A percentile compares a stretch with the other conserved stretches of the same genome.
Evolutionary conservation across 2,329 filamentous ascomycete species (phyloP).

Genomic region (Neopestalotiopsis sp.): DNA sequence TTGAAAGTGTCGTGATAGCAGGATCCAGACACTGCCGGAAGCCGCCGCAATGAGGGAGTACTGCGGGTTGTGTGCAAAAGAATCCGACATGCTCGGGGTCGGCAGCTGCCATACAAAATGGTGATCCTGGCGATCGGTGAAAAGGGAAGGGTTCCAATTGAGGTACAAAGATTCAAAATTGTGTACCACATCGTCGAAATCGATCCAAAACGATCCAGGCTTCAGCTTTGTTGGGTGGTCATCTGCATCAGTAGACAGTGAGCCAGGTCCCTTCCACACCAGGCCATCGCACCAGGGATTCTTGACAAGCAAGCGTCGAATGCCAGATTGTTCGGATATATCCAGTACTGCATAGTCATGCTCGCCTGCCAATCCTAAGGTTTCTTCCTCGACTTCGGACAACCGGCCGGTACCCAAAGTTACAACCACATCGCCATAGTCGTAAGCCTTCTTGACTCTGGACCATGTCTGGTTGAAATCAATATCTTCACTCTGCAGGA

Average conservation of each 20-base stretch:
- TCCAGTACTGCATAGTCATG: constrained; percentile 95
- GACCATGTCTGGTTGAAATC: constrained; percentile 79
- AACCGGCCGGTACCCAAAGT: constrained; percentile 90
- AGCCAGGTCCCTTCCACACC: constrained; percentile 67
- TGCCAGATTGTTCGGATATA: constrained; percentile 66
- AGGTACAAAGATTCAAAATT: constrained; percentile 96
- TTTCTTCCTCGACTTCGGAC: constrained; percentile 75
- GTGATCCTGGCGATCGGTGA: constrained; percentile 80
- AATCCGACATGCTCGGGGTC: constrained; percentile 52
- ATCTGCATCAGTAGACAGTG: constrained; percentile 30
- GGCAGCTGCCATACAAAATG: constrained; percentile 83
- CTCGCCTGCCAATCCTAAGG: constrained; percentile 82
- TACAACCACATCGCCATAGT: constrained; percentile 79
- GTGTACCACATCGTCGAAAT: constrained; percentile 83
- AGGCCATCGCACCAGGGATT: constrained; percentile 93
- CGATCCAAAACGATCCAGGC: constrained; percentile 93
- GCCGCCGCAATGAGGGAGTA: constrained; percentile 68
- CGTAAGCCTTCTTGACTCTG: constrained; percentile 75
- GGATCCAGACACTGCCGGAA: constrained; percentile 76
- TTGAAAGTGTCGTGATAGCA: constrained; percentile 86
- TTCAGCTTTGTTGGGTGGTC: constrained; percentile 38
- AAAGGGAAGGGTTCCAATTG: constrained; percentile 93
- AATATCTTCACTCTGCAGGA: constrained; percentile 84
- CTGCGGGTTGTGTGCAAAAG: constrained; percentile 70
- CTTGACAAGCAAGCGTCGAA: constrained; percentile 80